Conservation (phyloP, 208 protist genomes). For the Leptomonas pyrrhocoris region DNA sequence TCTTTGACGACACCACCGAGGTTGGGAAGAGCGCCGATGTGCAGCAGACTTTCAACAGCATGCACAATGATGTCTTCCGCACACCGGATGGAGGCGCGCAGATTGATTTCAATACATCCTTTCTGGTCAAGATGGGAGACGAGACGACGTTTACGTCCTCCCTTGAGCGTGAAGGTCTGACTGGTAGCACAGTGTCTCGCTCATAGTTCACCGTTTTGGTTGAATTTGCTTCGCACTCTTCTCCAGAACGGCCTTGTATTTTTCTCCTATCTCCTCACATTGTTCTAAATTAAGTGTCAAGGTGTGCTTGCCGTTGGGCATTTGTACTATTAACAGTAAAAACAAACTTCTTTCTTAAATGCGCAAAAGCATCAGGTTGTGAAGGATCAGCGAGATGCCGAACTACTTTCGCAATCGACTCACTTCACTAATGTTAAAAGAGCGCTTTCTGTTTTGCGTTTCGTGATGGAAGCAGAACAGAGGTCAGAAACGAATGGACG, state of each 20-base stretch:
- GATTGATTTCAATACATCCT: constrained; percentile 64
- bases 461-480: no score
- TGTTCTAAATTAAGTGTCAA: neutral
- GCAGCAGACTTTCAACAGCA: constrained; percentile 25
- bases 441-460: no score
- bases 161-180: constrained; percentile 47
- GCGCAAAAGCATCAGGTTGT: no score
- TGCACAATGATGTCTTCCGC: constrained; percentile 36
- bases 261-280: neutral
- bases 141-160: constrained; percentile 73
- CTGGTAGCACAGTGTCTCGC: constrained; percentile 25
- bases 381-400: no score
- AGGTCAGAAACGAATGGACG: no score
- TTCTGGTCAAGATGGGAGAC: constrained; percentile 83
- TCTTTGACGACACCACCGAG: constrained; percentile 29
- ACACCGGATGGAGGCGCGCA: constrained; percentile 11
- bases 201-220: neutral
- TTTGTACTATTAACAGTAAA: neutral
- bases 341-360: no score
- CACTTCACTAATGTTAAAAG: no score
- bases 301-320: neutral
- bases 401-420: no score
- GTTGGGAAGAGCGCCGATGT: neutral
- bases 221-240: neutral
- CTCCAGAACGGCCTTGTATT: neutral